Conservation (phyloP, 139 green algal species). For the Chlorella sp. region DNA sequence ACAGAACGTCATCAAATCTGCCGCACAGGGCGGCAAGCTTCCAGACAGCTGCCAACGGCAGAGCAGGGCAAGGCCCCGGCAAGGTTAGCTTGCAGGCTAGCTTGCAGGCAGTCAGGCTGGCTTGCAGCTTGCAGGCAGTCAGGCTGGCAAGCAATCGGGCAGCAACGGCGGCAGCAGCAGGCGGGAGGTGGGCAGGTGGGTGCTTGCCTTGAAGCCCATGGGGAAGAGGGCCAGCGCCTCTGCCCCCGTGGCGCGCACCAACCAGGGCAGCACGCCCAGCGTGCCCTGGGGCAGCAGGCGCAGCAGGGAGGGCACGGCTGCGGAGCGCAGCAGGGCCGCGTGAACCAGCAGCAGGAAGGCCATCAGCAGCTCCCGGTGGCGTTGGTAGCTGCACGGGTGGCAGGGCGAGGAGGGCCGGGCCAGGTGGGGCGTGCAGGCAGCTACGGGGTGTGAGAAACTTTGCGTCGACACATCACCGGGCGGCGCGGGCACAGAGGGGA, state of each 20-base stretch:
- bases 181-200: background rate
- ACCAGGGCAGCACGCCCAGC: background rate
- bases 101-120: too few species aligned
- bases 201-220: constrained; percentile 14
- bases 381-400: background rate
- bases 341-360: background rate
- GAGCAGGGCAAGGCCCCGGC: background rate
- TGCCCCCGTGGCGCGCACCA: background rate
- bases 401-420: background rate
- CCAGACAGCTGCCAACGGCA: background rate
- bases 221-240: constrained; percentile 8
- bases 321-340: constrained; percentile 1
- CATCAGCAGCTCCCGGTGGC: background rate
- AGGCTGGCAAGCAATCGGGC: too few species aligned
- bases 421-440: background rate
- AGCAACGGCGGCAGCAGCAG: too few species aligned
- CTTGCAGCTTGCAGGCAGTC: too few species aligned
- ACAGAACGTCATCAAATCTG: too few species aligned
- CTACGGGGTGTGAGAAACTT: too few species aligned
- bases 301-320: background rate
- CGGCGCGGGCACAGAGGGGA: too few species aligned
- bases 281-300: background rate
- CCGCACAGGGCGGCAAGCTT: too few species aligned
- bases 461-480: too few species aligned
- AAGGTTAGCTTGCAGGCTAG: background rate